A percentile compares a stretch with the other conserved stretches of the same genome.
These are phyloP conservation scores for Onygenales sp. DNA, from an alignment of 2,329 filamentous ascomycete species.

Conservation along the genomic window DNA sequence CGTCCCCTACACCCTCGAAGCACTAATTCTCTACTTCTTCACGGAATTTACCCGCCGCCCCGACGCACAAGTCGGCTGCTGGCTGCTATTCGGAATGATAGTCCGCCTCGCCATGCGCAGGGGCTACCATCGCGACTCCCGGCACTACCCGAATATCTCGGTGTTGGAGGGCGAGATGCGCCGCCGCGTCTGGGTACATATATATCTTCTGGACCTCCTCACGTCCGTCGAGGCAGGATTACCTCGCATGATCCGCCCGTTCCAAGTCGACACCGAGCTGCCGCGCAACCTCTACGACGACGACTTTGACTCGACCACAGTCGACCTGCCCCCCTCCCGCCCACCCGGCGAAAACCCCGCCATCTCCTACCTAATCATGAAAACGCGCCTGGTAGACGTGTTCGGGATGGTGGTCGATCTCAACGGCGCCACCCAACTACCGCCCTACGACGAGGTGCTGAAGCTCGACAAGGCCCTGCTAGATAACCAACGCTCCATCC, in stretches of 20 bases:
- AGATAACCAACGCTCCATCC: slow-evolving; percentile 20
- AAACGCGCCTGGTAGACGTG: slow-evolving; percentile 24
- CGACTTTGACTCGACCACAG: too few relatives aligned
- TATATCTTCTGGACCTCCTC: slow-evolving; percentile 49
- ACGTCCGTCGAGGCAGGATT: slow-evolving; percentile 56
- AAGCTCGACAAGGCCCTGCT: slow-evolving; percentile 27
- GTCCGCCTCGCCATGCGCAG: slow-evolving; percentile 53
- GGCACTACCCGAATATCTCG: slow-evolving; percentile 43
- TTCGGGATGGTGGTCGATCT: slow-evolving; percentile 31
- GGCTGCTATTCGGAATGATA: slow-evolving; percentile 46
- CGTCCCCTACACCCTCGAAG: slow-evolving; percentile 43
- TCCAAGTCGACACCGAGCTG: slow-evolving; percentile 49
- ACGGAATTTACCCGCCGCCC: slow-evolving; percentile 43
- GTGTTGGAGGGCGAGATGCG: slow-evolving; percentile 49
- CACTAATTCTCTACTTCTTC: slow-evolving; percentile 47
- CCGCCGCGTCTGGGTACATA: slow-evolving; percentile 31
- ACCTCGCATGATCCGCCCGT: slow-evolving; percentile 50
- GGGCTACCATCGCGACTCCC: slow-evolving; percentile 51
- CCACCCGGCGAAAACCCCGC: slow-evolving; percentile 46
- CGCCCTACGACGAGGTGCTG: slow-evolving; percentile 27
- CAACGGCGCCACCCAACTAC: slow-evolving; percentile 23
- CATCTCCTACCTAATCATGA: slow-evolving; percentile 27
- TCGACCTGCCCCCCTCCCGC: slow-evolving; percentile 14
- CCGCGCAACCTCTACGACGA: too few relatives aligned
- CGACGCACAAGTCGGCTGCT: slow-evolving; percentile 46